Evolutionary conservation across 306 rosid genomes (phyloP), one percentile per base, ranked within the genome.

Genomic region (Quercus cerris): DNA sequence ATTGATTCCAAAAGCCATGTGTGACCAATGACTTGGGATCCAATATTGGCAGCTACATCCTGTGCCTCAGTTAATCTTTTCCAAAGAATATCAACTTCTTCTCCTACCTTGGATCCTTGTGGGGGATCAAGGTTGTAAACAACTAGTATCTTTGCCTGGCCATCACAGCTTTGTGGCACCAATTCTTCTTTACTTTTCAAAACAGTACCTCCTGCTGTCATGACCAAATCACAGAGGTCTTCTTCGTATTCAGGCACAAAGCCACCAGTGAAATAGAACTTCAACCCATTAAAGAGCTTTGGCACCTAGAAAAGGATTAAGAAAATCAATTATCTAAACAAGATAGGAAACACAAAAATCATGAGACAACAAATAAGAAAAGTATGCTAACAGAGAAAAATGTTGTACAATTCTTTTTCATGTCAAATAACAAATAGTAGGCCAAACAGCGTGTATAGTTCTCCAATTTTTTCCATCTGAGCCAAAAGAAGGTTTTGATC

Each of bases 1-100:
- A 91, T 88, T 31, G 99, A 95, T 78, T 95, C 97, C 84, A 95
- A 78, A 76, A 93, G 85, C 98, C 98, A 91, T 0, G 99, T 90
- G 77, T 93, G 96, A 70, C 93, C 98, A 68, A 91, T 79, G 13
- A 91, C 89, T 80, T 84, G 89, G 33, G 85, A 81, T 71, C 89
- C 89, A 20, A 89, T 82, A 56, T 62, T 69, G 3, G 79, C 78
- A 68, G 98, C 97, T 80, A 91, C 44, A 82, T 88, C 98, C 80
- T 86, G 89, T 31, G 97, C 98, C 68, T 91, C 97, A 6, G 75
- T 93, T 64, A 91, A 67, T 80, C 99, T 87, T 73, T 90, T 85
- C 96, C 96, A 95, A 71, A 93, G 88, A 80, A 89, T 88, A 10
- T 93, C 84, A 78, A 91, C 98, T 91, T 93, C 97, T 11, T 93